A percentile compares a stretch with the other conserved stretches of the same genome.
These are phyloP conservation scores for Phytophthora boehmeriae DNA, from an alignment of 352 stramenopile species.

Conservation along the genomic window DNA sequence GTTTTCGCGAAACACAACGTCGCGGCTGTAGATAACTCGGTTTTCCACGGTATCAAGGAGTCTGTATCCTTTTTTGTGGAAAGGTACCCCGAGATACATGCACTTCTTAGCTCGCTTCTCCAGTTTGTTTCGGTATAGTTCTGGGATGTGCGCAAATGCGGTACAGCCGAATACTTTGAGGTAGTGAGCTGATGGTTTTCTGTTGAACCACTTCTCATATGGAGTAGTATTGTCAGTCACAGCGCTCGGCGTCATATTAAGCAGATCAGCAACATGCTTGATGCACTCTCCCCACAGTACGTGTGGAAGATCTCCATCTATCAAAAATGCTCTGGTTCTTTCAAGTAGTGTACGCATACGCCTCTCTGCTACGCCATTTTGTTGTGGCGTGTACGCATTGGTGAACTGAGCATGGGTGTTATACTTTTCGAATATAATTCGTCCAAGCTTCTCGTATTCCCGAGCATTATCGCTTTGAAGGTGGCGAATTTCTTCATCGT, in stretches of 20 bases:
- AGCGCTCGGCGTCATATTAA: constrained; percentile 17
- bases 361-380: constrained; percentile 33
- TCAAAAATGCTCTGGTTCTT: constrained; percentile 14
- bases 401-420: constrained; percentile 25
- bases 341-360: constrained; percentile 28
- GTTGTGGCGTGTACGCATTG: constrained; percentile 27
- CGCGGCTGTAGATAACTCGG: constrained; percentile 16
- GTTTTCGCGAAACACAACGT: constrained; percentile 9
- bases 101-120: not conserved
- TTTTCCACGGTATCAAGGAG: constrained; percentile 15
- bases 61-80: constrained; percentile 23
- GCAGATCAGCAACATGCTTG: constrained; percentile 11
- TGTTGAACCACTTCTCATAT: constrained; percentile 15
- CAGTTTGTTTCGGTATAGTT: constrained; percentile 13
- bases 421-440: constrained; percentile 28
- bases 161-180: constrained; percentile 21
- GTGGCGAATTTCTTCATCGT: constrained; percentile 17
- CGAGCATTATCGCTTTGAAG: constrained; percentile 29
- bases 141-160: constrained; percentile 12
- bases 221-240: constrained; percentile 17
- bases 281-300: constrained; percentile 15
- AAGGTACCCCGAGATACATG: constrained; percentile 17
- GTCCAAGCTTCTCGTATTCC: constrained; percentile 25
- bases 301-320: constrained; percentile 20
- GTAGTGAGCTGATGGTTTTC: constrained; percentile 11